A percentile compares a stretch with the other conserved stretches of the same genome.
Evolutionary conservation across 352 stramenopile species (phyloP).

Genomic region (Globisporangium cederbergense): DNA sequence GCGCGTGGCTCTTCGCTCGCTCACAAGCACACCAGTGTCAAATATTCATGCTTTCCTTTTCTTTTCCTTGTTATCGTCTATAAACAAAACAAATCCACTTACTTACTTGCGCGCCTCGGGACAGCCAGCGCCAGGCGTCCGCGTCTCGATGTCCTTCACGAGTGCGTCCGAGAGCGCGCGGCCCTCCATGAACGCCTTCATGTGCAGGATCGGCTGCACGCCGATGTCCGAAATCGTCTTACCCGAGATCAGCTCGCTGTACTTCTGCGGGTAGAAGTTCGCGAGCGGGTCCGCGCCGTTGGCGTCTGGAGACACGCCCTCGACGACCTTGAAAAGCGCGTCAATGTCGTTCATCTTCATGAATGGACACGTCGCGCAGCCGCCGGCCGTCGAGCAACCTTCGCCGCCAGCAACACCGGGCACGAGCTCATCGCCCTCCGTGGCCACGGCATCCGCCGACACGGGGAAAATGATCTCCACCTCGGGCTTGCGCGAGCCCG

Average conservation of each 20-base stretch:
- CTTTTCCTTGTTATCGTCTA: background rate
- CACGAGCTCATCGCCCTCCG: constrained; percentile 76
- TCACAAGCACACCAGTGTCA: background rate
- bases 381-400: constrained; percentile 95
- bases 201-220: constrained; percentile 95
- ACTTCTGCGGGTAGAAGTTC: constrained; percentile 91
- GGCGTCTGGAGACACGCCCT: constrained; percentile 45
- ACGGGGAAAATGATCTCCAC: constrained; percentile 98
- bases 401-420: constrained; percentile 91
- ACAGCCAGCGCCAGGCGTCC: constrained; percentile 51
- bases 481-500: constrained; percentile 61
- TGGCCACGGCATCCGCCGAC: constrained; percentile 90
- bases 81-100: background rate
- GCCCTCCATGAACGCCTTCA: constrained; percentile 94
- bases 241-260: constrained; percentile 87
- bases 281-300: constrained; percentile 56
- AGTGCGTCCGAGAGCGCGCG: constrained; percentile 81
- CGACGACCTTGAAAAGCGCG: constrained; percentile 90
- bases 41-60: background rate
- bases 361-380: constrained; percentile 96
- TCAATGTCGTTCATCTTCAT: constrained; percentile 99
- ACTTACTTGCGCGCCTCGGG: constrained; percentile 30
- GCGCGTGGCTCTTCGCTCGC: background rate
- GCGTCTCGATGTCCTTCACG: constrained; percentile 81
- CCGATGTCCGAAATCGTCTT: constrained; percentile 91